phyloP scores from a whole-genome alignment of 2,329 filamentous ascomycete genomes.

The Raffaelea deltoideospora region DNA sequence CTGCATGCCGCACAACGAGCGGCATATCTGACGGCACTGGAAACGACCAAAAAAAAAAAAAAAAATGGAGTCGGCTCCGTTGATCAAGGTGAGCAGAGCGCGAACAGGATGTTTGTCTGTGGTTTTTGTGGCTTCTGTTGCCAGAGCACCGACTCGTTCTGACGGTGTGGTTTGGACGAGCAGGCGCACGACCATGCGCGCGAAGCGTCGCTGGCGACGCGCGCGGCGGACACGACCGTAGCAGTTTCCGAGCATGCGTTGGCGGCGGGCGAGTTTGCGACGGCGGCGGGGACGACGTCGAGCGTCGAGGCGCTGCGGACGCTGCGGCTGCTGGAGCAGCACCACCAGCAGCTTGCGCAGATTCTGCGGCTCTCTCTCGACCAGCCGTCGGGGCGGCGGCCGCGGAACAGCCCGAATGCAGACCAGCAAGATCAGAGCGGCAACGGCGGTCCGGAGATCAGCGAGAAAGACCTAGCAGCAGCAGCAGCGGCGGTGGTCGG shows the following conservation, averaged over 20 bases:
- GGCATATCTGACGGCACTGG: too few species aligned
- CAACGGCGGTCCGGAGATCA: too few species aligned
- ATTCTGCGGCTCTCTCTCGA: constrained; percentile 59
- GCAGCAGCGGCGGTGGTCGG: neutral
- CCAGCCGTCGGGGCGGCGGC: constrained; percentile 24
- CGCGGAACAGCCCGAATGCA: too few species aligned
- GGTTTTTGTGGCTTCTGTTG: neutral
- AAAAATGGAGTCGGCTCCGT: constrained; percentile 1
- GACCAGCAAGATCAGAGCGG: neutral
- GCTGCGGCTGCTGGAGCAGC: constrained; percentile 68
- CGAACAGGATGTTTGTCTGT: too few species aligned
- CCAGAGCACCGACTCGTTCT: neutral
- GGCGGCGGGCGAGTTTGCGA: constrained; percentile 78
- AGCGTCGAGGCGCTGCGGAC: constrained; percentile 65
- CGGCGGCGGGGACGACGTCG: constrained; percentile 58
- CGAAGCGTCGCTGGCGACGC: constrained; percentile 62
- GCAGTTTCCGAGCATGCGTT: constrained; percentile 79
- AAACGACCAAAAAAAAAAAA: too few species aligned
- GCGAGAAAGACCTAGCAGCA: constrained; percentile 2
- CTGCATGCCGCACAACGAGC: too few species aligned
- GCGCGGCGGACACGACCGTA: constrained; percentile 60
- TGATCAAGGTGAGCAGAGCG: constrained; percentile 1
- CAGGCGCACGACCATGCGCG: constrained; percentile 81
- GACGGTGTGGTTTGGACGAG: neutral
- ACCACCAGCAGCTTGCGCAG: constrained; percentile 71